phyloP scores from a whole-genome alignment of 2,329 filamentous ascomycete species.

The Calonectria pseudoreteaudii region DNA sequence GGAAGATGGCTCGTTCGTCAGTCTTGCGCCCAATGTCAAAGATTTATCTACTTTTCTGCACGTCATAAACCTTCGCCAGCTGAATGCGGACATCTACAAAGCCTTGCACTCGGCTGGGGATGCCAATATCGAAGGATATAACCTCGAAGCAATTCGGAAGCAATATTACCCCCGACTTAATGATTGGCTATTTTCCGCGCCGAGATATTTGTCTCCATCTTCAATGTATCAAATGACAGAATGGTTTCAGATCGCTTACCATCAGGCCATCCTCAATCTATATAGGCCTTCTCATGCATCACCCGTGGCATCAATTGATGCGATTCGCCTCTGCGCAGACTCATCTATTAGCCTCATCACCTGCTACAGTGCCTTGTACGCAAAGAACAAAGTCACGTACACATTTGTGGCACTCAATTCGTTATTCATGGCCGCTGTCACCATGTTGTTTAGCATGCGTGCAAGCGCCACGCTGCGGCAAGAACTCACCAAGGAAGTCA shows the following conservation, averaged over 20 bases:
- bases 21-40: conserved; percentile 30
- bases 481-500: conserved; percentile 35
- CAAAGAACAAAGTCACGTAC: conserved; percentile 39
- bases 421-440: conserved; percentile 37
- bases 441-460: conserved; percentile 35
- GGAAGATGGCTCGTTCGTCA: conserved; percentile 28
- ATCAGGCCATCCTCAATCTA: conserved; percentile 38
- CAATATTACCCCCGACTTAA: conserved; percentile 37
- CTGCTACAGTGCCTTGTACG: conserved; percentile 38
- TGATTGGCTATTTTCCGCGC: conserved; percentile 35
- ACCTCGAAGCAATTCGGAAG: conserved; percentile 33
- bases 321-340: conserved; percentile 36
- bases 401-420: conserved; percentile 36
- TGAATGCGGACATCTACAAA: conserved; percentile 36
- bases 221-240: conserved; percentile 41
- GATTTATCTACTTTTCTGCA: conserved; percentile 39
- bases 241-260: conserved; percentile 41
- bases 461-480: conserved; percentile 30
- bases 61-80: conserved; percentile 32
- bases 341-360: conserved; percentile 40
- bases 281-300: conserved; percentile 38
- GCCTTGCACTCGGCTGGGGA: conserved; percentile 36
- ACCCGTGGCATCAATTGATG: conserved; percentile 37
- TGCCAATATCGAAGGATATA: conserved; percentile 28
- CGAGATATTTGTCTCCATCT: conserved; percentile 34